Percentiles rank a stretch among this genome's conserved stretches.
Conservation (phyloP, 2,329 filamentous ascomycete genomes). For the Trichophyton equinum region DNA sequence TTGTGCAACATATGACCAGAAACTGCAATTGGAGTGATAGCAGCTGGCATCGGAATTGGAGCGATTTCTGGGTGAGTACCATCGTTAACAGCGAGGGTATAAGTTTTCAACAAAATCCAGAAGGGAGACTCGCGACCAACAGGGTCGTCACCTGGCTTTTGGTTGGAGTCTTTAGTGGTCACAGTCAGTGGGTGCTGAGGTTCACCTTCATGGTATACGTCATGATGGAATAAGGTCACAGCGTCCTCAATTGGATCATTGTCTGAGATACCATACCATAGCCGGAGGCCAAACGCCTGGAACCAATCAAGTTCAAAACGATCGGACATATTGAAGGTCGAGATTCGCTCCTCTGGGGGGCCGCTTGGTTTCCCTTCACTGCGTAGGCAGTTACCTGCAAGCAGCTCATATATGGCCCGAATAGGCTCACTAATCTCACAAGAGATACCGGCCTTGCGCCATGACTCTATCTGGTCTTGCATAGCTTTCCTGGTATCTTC, state of each 20-base stretch:
- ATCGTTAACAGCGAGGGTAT: conserved; percentile 39
- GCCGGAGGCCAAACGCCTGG: conserved; percentile 76
- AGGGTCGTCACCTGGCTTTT: conserved; percentile 50
- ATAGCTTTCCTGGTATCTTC: conserved; percentile 60
- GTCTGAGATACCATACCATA: conserved; percentile 71
- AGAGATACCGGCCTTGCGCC: conserved; percentile 69
- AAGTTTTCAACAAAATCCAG: conserved; percentile 76
- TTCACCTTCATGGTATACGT: conserved; percentile 60
- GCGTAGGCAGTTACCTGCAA: conserved; percentile 75
- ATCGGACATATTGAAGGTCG: conserved; percentile 68
- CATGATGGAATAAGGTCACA: conserved; percentile 58
- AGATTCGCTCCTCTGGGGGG: conserved; percentile 64
- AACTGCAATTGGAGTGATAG: conserved; percentile 64
- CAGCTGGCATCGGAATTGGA: conserved; percentile 46
- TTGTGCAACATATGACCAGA: conserved; percentile 63
- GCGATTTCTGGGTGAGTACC: conserved; percentile 22
- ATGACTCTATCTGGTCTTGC: conserved; percentile 65
- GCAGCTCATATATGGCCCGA: conserved; percentile 76
- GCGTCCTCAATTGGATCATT: conserved; percentile 60
- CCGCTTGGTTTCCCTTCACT: conserved; percentile 62
- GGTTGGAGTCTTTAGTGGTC: conserved; percentile 49
- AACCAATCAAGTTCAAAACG: conserved; percentile 85
- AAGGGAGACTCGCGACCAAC: conserved; percentile 57
- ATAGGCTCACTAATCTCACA: conserved; percentile 78
- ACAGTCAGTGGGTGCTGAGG: conserved; percentile 56